Conservation (phyloP, 768 basidiomycete species). For the Hemileccinum rubropunctum region DNA sequence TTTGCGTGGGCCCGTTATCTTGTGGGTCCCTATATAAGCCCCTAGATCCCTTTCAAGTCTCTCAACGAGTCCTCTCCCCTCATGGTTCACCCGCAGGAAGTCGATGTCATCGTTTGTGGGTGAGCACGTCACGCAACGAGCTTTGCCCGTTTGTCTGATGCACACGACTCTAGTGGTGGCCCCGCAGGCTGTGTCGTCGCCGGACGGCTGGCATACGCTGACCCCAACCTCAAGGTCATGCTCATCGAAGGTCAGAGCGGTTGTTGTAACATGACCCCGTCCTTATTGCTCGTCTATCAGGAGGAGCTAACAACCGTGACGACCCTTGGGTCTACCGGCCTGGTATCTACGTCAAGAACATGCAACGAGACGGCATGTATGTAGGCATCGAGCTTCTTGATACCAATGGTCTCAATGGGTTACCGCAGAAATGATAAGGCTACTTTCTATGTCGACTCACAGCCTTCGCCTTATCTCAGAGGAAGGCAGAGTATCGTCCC, state of each 20-base stretch:
- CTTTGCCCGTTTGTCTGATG: constrained; percentile 4
- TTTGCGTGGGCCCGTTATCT: constrained; percentile 1
- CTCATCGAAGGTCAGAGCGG: constrained; percentile 57
- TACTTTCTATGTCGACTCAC: constrained; percentile 66
- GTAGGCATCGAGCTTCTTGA: constrained; percentile 16
- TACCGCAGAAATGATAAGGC: constrained; percentile 67
- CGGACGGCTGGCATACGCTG: constrained; percentile 67
- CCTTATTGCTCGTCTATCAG: constrained; percentile 28
- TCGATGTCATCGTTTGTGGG: constrained; percentile 69
- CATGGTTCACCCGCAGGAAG: constrained; percentile 62
- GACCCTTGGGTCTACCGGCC: constrained; percentile 76
- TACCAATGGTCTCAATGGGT: background rate
- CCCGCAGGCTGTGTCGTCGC: constrained; percentile 68
- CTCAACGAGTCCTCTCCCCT: background rate
- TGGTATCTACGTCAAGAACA: constrained; percentile 68
- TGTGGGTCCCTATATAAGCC: constrained; percentile 15
- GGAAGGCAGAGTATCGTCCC: constrained; percentile 68
- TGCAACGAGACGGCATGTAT: constrained; percentile 67
- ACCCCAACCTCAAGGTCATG: constrained; percentile 72
- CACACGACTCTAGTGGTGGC: constrained; percentile 43
- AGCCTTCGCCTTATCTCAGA: constrained; percentile 54
- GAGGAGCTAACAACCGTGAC: constrained; percentile 67
- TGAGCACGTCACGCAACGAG: constrained; percentile 14
- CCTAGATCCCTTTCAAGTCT: no score
- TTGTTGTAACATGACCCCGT: background rate